Evolutionary conservation across 192 early-diverging fungal genomes (phyloP).

Genomic region (Coemansia erecta): DNA sequence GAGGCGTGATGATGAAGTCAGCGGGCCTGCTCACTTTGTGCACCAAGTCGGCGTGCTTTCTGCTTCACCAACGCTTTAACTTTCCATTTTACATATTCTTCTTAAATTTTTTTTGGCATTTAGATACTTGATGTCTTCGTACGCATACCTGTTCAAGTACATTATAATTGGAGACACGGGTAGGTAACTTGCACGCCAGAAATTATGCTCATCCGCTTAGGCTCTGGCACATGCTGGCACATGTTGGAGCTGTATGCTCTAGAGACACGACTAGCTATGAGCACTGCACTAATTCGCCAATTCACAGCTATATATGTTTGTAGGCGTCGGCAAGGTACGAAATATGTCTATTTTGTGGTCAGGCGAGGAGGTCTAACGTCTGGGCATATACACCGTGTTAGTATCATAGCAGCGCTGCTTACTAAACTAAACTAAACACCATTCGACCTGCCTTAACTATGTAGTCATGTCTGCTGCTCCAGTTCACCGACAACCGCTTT

Average conservation of each 20-base stretch:
- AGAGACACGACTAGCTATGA: background rate
- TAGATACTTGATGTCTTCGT: constrained; percentile 33
- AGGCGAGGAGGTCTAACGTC: background rate
- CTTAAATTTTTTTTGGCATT: constrained; percentile 9
- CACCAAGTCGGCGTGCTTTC: background rate
- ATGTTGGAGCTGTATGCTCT: background rate
- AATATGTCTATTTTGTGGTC: too few relatives aligned
- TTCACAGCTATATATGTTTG: background rate
- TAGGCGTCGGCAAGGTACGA: constrained; percentile 8
- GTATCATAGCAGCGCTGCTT: background rate
- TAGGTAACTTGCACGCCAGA: constrained; percentile 8
- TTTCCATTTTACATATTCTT: background rate
- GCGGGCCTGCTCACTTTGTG: too few relatives aligned
- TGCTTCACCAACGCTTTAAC: constrained; percentile 7
- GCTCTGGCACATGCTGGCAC: background rate
- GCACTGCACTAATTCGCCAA: background rate
- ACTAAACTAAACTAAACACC: background rate
- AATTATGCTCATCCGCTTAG: background rate
- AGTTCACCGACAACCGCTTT: constrained; percentile 82
- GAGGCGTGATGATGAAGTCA: too few relatives aligned
- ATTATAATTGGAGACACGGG: constrained; percentile 82
- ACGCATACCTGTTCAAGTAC: constrained; percentile 64
- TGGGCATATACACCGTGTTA: background rate
- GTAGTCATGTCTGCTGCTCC: constrained; percentile 72
- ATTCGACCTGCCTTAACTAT: background rate